A percentile compares a stretch with the other conserved stretches of the same genome.
Conservation (phyloP, 352 stramenopile species). For the Globisporangium orthogonon region DNA sequence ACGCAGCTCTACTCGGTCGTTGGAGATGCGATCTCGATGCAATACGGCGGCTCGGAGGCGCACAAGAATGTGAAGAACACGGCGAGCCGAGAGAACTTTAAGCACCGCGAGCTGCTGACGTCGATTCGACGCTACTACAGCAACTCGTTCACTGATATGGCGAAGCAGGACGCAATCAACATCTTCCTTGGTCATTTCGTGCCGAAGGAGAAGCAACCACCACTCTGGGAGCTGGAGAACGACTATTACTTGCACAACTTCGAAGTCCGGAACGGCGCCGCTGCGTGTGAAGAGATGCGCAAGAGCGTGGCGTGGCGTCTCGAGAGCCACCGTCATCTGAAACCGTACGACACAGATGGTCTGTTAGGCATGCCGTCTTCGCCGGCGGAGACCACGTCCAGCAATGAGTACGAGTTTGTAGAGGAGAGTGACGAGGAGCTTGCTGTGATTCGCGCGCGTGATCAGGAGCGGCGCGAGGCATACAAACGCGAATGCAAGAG, state of each 20-base stretch:
- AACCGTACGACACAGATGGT: slow-evolving; percentile 2
- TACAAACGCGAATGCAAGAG: slow-evolving; percentile 76
- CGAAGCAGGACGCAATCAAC: slow-evolving; percentile 99
- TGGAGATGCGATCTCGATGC: slow-evolving; percentile 97
- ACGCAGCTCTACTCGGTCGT: slow-evolving; percentile 99
- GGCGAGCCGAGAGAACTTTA: slow-evolving; percentile 78
- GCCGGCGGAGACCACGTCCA: slow-evolving; percentile 9
- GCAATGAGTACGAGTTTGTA: slow-evolving; percentile 21
- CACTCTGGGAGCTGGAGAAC: slow-evolving; percentile 80
- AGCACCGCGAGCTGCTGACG: slow-evolving; percentile 96
- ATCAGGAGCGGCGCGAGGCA: slow-evolving; percentile 56
- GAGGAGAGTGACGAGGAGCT: slow-evolving; percentile 18
- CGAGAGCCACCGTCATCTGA: slow-evolving; percentile 39
- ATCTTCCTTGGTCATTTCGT: slow-evolving; percentile 96
- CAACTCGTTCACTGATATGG: slow-evolving; percentile 98
- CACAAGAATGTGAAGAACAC: slow-evolving; percentile 97
- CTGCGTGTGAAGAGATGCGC: slow-evolving; percentile 56
- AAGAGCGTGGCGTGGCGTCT: slow-evolving; percentile 53
- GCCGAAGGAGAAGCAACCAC: slow-evolving; percentile 51
- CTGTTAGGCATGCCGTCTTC: background rate
- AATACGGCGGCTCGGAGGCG: slow-evolving; percentile 98
- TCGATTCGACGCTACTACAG: slow-evolving; percentile 99
- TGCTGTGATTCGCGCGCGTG: slow-evolving; percentile 12
- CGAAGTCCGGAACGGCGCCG: slow-evolving; percentile 64
- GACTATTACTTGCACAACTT: slow-evolving; percentile 92